Percentiles rank a stretch among this genome's conserved stretches.
Conservation (phyloP, 441 rosid genomes). For the Kokia cookei region DNA sequence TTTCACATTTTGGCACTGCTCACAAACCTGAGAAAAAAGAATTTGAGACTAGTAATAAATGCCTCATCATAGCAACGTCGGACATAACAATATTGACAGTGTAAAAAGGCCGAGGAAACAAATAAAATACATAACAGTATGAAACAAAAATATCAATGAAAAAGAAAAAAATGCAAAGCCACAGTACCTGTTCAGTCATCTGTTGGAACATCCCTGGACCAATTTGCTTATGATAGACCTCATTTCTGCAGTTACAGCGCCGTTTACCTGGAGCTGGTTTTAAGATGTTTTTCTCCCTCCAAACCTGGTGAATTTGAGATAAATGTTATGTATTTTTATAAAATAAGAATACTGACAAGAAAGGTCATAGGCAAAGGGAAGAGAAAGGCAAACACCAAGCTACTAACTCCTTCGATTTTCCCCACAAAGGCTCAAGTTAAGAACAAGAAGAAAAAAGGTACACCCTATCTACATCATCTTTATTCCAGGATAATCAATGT, state of each 20-base stretch:
- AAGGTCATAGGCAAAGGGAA: neutral
- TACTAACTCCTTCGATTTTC: neutral
- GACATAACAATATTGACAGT: neutral
- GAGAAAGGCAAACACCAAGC: neutral
- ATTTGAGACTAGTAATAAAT: neutral
- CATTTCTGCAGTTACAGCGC: constrained; percentile 93
- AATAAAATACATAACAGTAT: neutral
- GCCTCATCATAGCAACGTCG: neutral
- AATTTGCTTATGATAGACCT: constrained; percentile 93
- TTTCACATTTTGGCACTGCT: constrained; percentile 88
- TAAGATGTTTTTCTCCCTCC: constrained; percentile 93
- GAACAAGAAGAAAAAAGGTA: neutral
- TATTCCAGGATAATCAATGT: neutral
- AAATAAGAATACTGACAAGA: neutral
- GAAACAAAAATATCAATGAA: neutral
- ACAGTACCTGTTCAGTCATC: constrained; percentile 89
- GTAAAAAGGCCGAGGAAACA: neutral
- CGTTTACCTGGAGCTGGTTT: constrained; percentile 97
- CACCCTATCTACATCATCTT: neutral
- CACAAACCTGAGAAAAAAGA: constrained; percentile 64
- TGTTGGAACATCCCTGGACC: constrained; percentile 99
- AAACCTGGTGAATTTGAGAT: constrained; percentile 45
- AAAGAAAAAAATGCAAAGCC: neutral
- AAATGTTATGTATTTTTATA: neutral
- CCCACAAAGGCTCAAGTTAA: neutral